Evolutionary conservation across 352 stramenopile species (phyloP).

Genomic region (Phytophthora foliorum): DNA sequence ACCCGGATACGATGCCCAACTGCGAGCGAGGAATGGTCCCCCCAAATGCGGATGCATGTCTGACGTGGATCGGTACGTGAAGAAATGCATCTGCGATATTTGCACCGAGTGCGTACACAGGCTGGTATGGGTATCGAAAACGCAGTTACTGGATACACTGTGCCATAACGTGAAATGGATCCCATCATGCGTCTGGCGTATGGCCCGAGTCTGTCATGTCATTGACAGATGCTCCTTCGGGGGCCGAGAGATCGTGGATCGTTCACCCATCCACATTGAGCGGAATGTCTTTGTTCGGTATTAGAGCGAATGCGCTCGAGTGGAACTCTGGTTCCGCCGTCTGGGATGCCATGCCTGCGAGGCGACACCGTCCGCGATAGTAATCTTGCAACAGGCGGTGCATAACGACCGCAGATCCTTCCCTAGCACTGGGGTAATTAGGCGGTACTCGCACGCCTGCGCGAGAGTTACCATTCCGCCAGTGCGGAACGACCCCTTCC

Average conservation of each 20-base stretch:
- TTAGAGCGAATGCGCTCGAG: constrained; percentile 8
- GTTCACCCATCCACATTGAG: neutral
- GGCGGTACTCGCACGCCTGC: neutral
- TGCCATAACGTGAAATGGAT: neutral
- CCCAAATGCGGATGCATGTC: neutral
- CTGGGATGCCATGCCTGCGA: neutral
- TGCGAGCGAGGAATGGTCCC: constrained; percentile 1
- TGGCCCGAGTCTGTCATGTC: neutral
- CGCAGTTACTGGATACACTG: neutral
- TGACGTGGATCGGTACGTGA: constrained; percentile 2
- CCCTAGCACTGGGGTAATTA: neutral
- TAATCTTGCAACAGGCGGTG: neutral
- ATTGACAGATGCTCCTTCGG: neutral
- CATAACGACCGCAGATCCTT: neutral
- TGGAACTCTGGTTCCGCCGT: constrained; percentile 1
- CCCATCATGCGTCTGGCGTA: neutral
- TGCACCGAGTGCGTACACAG: constrained; percentile 5
- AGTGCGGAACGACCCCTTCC: neutral
- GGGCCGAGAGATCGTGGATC: constrained; percentile 1
- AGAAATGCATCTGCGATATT: constrained; percentile 13
- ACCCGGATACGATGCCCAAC: neutral
- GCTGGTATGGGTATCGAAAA: neutral
- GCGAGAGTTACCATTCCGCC: neutral
- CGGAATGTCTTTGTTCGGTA: constrained; percentile 9
- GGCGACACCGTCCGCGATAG: neutral